phyloP scores from a whole-genome alignment of 805 yeast species.

The Suhomyces canberraensis region DNA sequence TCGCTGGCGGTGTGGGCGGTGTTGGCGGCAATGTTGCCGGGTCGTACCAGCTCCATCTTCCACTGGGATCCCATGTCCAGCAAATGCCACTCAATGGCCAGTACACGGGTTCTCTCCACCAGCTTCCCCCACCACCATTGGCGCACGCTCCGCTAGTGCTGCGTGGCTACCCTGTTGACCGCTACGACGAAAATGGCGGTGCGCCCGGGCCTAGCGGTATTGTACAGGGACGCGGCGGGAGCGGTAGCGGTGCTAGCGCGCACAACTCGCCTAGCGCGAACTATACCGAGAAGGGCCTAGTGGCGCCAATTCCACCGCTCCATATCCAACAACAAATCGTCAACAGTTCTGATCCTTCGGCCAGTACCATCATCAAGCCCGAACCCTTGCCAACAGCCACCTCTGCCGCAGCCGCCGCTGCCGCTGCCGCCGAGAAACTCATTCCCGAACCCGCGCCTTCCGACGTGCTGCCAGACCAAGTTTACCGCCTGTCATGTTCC shows the following conservation, averaged over 20 bases:
- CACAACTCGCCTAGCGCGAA: constrained; percentile 2
- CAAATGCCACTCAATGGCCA: constrained; percentile 10
- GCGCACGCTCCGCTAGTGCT: constrained; percentile 3
- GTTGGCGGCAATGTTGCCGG: constrained; percentile 6
- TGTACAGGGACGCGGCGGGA: too few relatives aligned
- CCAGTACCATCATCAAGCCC: constrained; percentile 3
- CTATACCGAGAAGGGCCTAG: constrained; percentile 17
- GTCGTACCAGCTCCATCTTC: constrained; percentile 10
- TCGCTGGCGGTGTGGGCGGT: not conserved
- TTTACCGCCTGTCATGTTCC: constrained; percentile 38
- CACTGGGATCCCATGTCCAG: constrained; percentile 16
- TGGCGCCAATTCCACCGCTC: constrained; percentile 39
- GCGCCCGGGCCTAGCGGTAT: constrained; percentile 7
- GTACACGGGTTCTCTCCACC: constrained; percentile 4
- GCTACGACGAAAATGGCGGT: constrained; percentile 9
- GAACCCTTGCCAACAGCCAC: constrained; percentile 3
- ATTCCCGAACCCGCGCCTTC: constrained; percentile 2
- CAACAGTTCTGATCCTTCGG: constrained; percentile 11
- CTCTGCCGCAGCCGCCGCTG: not conserved
- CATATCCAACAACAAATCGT: constrained; percentile 41
- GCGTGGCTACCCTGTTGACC: constrained; percentile 11
- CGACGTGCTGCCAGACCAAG: constrained; percentile 8
- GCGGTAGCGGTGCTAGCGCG: too few relatives aligned
- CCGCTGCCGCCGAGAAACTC: too few relatives aligned
- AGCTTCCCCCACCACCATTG: constrained; percentile 7